A percentile compares a stretch with the other conserved stretches of the same genome.
These are phyloP conservation scores for Epichloe coenophiala DNA, from an alignment of 2,329 filamentous ascomycete genomes.

Conservation along the genomic window DNA sequence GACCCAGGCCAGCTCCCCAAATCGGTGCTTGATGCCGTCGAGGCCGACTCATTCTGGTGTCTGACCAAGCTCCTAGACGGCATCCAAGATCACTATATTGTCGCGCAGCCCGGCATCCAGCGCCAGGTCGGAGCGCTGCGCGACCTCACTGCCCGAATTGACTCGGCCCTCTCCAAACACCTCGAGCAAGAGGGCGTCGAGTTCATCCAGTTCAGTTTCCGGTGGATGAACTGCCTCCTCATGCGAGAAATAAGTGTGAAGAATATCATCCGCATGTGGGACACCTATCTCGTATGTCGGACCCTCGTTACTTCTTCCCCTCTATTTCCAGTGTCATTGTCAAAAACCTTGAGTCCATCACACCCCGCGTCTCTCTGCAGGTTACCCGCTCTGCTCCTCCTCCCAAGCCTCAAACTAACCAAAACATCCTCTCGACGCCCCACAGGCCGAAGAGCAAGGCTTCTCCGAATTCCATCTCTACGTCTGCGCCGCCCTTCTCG, in stretches of 20 bases:
- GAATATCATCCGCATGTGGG: constrained; percentile 98
- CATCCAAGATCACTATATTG: constrained; percentile 98
- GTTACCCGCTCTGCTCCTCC: background rate
- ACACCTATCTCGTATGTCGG: constrained; percentile 78
- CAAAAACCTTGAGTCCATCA: background rate
- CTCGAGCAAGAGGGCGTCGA: constrained; percentile 85
- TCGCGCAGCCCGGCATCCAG: constrained; percentile 92
- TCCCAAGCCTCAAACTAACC: background rate
- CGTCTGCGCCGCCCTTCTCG: constrained; percentile 92
- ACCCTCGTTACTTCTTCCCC: background rate
- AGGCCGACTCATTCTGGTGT: constrained; percentile 98
- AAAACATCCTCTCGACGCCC: background rate
- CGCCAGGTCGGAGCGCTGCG: constrained; percentile 79
- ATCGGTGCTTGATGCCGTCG: constrained; percentile 85
- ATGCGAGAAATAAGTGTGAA: constrained; percentile 96
- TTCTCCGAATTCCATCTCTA: constrained; percentile 98
- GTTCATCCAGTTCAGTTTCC: constrained; percentile 98
- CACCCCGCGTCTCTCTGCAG: background rate
- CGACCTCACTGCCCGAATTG: constrained; percentile 84
- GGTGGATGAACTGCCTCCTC: constrained; percentile 98
- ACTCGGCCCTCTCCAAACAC: constrained; percentile 71
- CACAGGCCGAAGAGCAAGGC: constrained; percentile 88
- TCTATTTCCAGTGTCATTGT: background rate
- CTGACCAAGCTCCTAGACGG: constrained; percentile 95
- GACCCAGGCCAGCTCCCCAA: constrained; percentile 88